Evolutionary conservation across 306 rosid genomes (phyloP), one percentile per base, ranked within the genome.

Genomic region (Geum urbanum): DNA sequence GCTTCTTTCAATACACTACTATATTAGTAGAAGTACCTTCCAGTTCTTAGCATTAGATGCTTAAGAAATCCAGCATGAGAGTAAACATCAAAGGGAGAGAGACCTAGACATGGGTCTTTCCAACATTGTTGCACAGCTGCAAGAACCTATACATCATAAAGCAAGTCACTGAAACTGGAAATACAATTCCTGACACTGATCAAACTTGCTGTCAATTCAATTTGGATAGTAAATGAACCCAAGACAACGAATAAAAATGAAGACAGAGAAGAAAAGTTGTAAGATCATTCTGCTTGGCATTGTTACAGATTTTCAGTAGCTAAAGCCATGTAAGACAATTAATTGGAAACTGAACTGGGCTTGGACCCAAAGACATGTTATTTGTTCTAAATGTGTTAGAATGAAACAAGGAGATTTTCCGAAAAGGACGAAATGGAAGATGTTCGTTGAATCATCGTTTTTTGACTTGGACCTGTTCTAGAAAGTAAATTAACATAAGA

Each of bases 31-130:
- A 35, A 63, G 76, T 88, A 92, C 98, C 98, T 90, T 85, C 98
- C 98, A 19, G 92, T 75, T 85, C 97, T 87, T 61, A 92, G 80
- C 96, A 92, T 88, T 77, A 92, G 75, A 88, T 92, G 98, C 96
- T 92, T 92, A 32, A 92, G 81, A 77, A 90, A 92, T 74, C 98
- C 98, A 43, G 7, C 45, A 85, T 92, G 97, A 78, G 91, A 84
- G 80, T 82, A 85, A 76, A 74, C 88, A 75, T 90, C 74, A 80
- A 82, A 92, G 50, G 98, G 96, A 80, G 90, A 88, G 55, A 90
- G 81, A 73, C 91, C 91, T 40, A 92, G 82, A 48, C 82, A 79
- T 41, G 91, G 86, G 72, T 92, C 90, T 75, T 92, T 84, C 97
- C 98, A 92, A 84, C 90, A 85, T 72, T 79, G 92, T 85, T 92